These are phyloP conservation scores for Mycena haematopus DNA, from an alignment of 768 basidiomycete species.

Conservation along the genomic window DNA sequence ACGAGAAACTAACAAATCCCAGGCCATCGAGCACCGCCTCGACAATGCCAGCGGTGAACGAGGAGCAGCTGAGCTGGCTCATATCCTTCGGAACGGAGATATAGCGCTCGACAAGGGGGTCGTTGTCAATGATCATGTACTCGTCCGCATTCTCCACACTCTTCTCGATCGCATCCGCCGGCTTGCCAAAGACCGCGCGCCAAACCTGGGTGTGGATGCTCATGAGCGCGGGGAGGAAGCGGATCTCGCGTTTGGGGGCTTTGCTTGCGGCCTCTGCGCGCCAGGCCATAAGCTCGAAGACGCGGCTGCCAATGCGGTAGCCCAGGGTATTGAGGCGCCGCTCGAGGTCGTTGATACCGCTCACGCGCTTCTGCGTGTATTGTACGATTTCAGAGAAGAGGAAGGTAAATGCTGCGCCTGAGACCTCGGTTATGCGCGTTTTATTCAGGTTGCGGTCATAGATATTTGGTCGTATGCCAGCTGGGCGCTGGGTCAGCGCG, in stretches of 20 bases:
- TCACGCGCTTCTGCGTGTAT: conserved; percentile 95
- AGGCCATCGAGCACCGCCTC: conserved; percentile 96
- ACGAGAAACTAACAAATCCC: conserved; percentile 77
- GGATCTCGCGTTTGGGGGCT: conserved; percentile 91
- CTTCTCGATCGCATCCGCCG: conserved; percentile 95
- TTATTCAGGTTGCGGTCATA: conserved; percentile 92
- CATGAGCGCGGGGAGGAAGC: conserved; percentile 91
- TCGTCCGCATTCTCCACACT: conserved; percentile 97
- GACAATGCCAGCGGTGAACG: conserved; percentile 95
- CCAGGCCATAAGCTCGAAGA: conserved; percentile 87
- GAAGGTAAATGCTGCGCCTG: conserved; percentile 84
- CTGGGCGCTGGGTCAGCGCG: conserved; percentile 42
- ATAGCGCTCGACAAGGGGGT: conserved; percentile 88
- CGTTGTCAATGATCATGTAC: conserved; percentile 99
- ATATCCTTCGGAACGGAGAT: conserved; percentile 96
- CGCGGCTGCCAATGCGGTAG: conserved; percentile 87
- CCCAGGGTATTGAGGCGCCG: conserved; percentile 90
- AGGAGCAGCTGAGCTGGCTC: conserved; percentile 94
- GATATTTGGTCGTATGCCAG: conserved; percentile 68
- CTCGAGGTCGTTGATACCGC: conserved; percentile 95
- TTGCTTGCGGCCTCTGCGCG: conserved; percentile 79
- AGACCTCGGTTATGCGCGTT: conserved; percentile 83
- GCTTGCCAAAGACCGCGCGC: conserved; percentile 90
- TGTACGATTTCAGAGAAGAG: conserved; percentile 93
- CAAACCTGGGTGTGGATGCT: conserved; percentile 95